phyloP scores from a whole-genome alignment of 352 stramenopile genomes.

The Globisporangium canariense region DNA sequence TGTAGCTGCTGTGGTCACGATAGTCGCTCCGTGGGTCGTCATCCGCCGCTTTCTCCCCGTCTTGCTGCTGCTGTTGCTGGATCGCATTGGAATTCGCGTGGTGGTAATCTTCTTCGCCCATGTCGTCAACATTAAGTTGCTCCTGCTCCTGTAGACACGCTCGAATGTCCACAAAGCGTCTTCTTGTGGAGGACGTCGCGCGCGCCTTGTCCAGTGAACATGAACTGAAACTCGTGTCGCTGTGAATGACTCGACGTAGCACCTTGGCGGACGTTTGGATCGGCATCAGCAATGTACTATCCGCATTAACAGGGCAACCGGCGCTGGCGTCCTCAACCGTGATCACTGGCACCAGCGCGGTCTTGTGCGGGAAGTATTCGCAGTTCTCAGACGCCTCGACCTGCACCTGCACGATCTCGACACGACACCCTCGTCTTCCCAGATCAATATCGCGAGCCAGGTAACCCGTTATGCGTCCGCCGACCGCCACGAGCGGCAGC shows the following conservation, averaged over 20 bases:
- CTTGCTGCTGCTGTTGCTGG: conserved; percentile 5
- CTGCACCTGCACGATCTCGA: conserved; percentile 25
- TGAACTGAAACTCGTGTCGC: no score
- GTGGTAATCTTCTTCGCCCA: neutral
- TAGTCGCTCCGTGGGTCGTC: neutral
- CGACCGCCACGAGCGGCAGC: conserved; percentile 39
- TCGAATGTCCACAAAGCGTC: conserved; percentile 16
- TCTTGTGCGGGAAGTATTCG: conserved; percentile 62
- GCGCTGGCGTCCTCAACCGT: conserved; percentile 35
- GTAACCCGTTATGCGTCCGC: conserved; percentile 67
- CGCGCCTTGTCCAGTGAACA: neutral
- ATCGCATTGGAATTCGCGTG: neutral
- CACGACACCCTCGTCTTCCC: conserved; percentile 33
- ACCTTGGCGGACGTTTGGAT: neutral
- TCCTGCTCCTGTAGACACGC: conserved; percentile 13
- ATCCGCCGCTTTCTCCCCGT: neutral
- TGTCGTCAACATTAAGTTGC: neutral
- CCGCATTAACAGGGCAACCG: neutral
- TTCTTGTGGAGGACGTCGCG: neutral
- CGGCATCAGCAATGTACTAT: neutral
- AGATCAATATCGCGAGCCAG: conserved; percentile 54
- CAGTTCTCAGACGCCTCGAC: conserved; percentile 47
- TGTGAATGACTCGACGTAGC: conserved; percentile 2
- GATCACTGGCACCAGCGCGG: conserved; percentile 61
- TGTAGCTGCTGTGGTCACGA: neutral